Conservation (phyloP, 129 eudicot species). For the Helianthus tuberosus region DNA sequence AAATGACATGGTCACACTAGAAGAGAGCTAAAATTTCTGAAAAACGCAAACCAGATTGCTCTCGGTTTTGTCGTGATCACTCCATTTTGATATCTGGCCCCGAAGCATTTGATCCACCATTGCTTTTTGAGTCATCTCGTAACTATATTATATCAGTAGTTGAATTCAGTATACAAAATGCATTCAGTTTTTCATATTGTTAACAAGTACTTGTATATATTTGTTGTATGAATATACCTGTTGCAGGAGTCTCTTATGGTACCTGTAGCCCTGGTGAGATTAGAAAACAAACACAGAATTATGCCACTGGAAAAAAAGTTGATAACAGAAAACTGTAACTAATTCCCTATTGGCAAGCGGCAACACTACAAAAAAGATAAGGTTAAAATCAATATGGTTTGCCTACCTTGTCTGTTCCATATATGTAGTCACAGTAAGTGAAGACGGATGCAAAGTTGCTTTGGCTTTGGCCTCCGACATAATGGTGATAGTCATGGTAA, state of each 20-base stretch:
- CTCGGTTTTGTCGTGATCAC: background rate
- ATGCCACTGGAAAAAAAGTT: background rate
- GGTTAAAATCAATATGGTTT: too few relatives aligned
- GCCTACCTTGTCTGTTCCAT: slow-evolving; percentile 87
- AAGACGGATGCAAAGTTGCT: slow-evolving; percentile 92
- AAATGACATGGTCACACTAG: background rate
- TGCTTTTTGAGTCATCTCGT: slow-evolving; percentile 5
- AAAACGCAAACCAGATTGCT: background rate
- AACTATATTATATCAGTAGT: background rate
- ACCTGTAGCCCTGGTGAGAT: slow-evolving; percentile 72
- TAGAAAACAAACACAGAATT: background rate
- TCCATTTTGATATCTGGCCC: slow-evolving; percentile 1
- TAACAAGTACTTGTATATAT: background rate
- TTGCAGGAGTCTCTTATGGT: slow-evolving; percentile 72
- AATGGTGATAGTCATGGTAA: slow-evolving; percentile 95
- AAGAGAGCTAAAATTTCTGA: background rate
- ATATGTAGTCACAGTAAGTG: slow-evolving; percentile 87
- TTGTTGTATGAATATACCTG: too few relatives aligned
- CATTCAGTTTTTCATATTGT: background rate
- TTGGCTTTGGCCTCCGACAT: slow-evolving; percentile 93
- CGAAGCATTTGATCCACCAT: background rate
- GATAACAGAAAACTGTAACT: background rate
- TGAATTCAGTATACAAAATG: background rate
- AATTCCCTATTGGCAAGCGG: too few relatives aligned
- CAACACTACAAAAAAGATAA: too few relatives aligned